Base-by-base conservation (phyloP, 345 rosid genomes). In the Salix exigua region DNA sequence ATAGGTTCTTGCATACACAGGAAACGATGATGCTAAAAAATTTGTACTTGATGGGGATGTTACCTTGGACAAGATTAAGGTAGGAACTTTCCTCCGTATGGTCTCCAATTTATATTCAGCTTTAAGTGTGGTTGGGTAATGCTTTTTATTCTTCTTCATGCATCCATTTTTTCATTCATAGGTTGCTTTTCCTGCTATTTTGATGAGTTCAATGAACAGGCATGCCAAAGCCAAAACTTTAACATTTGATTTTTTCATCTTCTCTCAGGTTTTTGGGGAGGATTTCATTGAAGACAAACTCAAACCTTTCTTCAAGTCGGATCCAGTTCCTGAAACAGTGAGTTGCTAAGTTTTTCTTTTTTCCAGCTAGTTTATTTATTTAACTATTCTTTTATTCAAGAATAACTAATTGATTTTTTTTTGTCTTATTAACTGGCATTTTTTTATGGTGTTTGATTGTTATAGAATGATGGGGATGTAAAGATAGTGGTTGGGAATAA, bases 271-370 rank as follows among this genome's bases (percentile, higher is more conserved):
- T 72, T 94, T 92, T 72, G 97, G 86, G 4, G 91, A 86, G 31
- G 89, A 87, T 33, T 94, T 96, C 78, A 66, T 91, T 73, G 91
- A 84, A 73, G 95, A 94, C 81, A 89, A 83, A 82, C 90, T 94
- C 61, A 96, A 94, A 78, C 99, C 99, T 73, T 93, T 90, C 87
- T 92, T 81, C 77, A 96, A 91, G 85, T 94, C 99, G 11, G 99
- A 96, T 73, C 97, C 97, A 75, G 79, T 94, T 82, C 99, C 99
- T 16, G 95, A 89, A 86, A 89, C 86, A 70, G 99, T 94, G 85
- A 84, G 92, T 72, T 50, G 63, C 64, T 35, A 17, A 33, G 18
- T 35, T 62, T 64, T 26, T n/a, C n/a, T 38, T 64, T 75, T 68
- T 55, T 68, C 40, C 9, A 35, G 48, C 40, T 66, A 63, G 44